Evolutionary conservation across 306 rosid genomes (phyloP).

Genomic region (Inga laurina): DNA sequence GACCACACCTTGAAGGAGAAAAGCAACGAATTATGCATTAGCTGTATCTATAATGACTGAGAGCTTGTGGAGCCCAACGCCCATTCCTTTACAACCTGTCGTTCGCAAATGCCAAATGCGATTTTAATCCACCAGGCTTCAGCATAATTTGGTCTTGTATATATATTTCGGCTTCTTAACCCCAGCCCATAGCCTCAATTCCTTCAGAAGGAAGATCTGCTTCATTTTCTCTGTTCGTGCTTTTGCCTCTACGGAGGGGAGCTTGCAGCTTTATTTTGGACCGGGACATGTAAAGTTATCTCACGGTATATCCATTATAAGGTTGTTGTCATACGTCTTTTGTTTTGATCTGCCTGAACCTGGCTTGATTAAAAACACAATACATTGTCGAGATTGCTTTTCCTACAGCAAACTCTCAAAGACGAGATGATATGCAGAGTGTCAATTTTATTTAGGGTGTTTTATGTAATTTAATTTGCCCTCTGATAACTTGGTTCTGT

Average conservation of each 20-base stretch:
- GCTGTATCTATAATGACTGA: constrained; percentile 1
- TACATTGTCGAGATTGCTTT: neutral
- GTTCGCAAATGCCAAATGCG: constrained; percentile 28
- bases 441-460: too few relatives aligned
- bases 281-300: constrained; percentile 29
- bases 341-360: constrained; percentile 29
- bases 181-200: constrained; percentile 21
- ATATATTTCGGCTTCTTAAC: constrained; percentile 32
- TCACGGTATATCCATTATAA: constrained; percentile 32
- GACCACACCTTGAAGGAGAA: constrained; percentile 20
- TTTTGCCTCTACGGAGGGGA: constrained; percentile 31
- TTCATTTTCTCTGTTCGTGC: constrained; percentile 27
- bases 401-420: neutral
- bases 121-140: constrained; percentile 31
- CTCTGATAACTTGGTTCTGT: neutral
- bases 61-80: constrained; percentile 25
- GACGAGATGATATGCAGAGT: neutral
- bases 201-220: constrained; percentile 23
- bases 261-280: constrained; percentile 33
- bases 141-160: constrained; percentile 20
- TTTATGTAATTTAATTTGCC: neutral
- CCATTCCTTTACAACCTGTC: constrained; percentile 42
- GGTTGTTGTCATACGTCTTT: constrained; percentile 7
- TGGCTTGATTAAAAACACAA: neutral
- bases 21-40: constrained; percentile 21